Base-by-base conservation (phyloP, 345 rosid genomes). In the Streptanthus diversifolius region DNA sequence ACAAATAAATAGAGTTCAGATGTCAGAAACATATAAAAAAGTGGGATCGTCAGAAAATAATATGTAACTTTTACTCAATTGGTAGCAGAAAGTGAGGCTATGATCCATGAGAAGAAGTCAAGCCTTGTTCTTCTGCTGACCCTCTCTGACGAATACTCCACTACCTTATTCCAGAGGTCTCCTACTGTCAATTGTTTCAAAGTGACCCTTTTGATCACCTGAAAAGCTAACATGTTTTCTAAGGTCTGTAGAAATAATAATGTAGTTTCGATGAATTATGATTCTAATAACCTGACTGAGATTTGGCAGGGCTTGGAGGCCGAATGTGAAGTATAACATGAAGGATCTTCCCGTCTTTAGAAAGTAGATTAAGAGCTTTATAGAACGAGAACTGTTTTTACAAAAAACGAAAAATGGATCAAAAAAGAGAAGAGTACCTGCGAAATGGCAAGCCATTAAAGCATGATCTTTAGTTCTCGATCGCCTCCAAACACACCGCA, bases 401-500 rank as follows among this genome's bases (percentile, higher is more conserved):
- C 27, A 40, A 21, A n/a, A n/a, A n/a, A n/a, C n/a, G 35, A 30
- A n/a, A 15, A 27, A 7, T 4, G 3, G 8, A 11, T 8, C 1
- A 21, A 19, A 61, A 7, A 7, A 39, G 5, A 40, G 11, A 62
- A 62, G 19, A 18, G 14, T 63, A 39, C 80, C 71, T 76, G 80
- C 36, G 80, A 76, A 70, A 39, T 15, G 36, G 80, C 75, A 63
- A 76, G 75, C 75, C 80, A 76, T 0, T 70, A 71, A 63, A 76
- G 59, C 80, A 70, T 76, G 47, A 27, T 56, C 65, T 95, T 95
- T 10, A 95, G 68, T 72, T 89, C 87, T 48, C 93, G 90, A 79
- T 93, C 98, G 57, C 97, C 98, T 60, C 98, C 95, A 84, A 91
- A 93, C 62, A 82, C 96, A 73, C 98, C 98, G 68, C 97, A 91